Percentiles rank a stretch among this genome's conserved stretches.
These are phyloP conservation scores for Agaricus bisporus DNA, from an alignment of 768 basidiomycete species.

Conservation along the genomic window DNA sequence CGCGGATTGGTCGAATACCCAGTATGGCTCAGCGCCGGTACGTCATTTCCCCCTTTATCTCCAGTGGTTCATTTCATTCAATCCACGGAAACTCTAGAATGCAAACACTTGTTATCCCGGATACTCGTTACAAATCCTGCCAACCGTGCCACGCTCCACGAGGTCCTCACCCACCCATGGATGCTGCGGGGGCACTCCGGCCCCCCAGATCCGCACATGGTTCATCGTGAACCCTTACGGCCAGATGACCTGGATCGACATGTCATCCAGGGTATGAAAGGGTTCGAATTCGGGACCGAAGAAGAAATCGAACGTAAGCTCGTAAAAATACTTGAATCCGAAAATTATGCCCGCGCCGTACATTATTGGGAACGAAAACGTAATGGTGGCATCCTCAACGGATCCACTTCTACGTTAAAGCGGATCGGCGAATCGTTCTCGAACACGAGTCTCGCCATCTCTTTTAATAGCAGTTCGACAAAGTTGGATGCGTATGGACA, in stretches of 20 bases:
- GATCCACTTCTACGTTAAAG: conserved; percentile 25
- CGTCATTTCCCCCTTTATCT: conserved; percentile 20
- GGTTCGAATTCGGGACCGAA: conserved; percentile 92
- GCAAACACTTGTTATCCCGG: conserved; percentile 86
- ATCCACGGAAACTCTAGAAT: conserved; percentile 48
- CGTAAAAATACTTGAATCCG: conserved; percentile 66
- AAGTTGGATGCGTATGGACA: conserved; percentile 30
- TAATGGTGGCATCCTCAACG: conserved; percentile 29
- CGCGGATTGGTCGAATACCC: conserved; percentile 96
- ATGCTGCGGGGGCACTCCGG: conserved; percentile 84
- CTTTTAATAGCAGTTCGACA: conserved; percentile 42
- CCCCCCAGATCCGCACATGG: conserved; percentile 77
- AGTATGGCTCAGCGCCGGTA: conserved; percentile 91
- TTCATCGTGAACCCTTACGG: conserved; percentile 85
- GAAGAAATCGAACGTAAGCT: conserved; percentile 80
- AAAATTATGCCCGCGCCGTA: conserved; percentile 68
- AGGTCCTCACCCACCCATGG: conserved; percentile 87
- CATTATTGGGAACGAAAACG: conserved; percentile 75
- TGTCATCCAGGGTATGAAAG: conserved; percentile 87
- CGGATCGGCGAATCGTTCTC: conserved; percentile 55
- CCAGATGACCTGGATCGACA: conserved; percentile 82
- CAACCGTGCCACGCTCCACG: conserved; percentile 73
- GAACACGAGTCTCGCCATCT: conserved; percentile 65
- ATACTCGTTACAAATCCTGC: conserved; percentile 97
- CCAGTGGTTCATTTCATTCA: conserved; percentile 9